Base-by-base conservation (phyloP, 2,329 filamentous ascomycete species). In the Amphichorda felina region DNA sequence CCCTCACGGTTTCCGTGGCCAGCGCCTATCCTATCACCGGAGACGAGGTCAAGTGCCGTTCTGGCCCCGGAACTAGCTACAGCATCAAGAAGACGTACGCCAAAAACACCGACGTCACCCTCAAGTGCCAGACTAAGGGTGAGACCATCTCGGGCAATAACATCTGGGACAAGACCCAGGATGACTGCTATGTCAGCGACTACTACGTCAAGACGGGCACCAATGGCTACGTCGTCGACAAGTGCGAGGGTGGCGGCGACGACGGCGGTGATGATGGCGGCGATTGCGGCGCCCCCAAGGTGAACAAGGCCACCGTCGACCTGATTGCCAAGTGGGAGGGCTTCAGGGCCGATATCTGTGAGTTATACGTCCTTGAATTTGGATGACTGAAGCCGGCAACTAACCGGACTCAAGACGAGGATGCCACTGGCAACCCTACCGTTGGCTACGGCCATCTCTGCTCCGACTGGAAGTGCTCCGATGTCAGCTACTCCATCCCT, bases 381-480 rank as follows among this genome's bases (percentile, higher is more conserved):
- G 21, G 6, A 24, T 24, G 21, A 24, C 21, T 6, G 6, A 6
- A 24, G 21, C n/a, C n/a, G 10, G 21, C 10, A 6, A 24, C 21
- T 24, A 24, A 24, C 21, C 21, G 10, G 21, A 10, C 10, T 10
- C 21, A 24, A 18, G 22, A 37, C 16, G 11, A 33, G 28, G 30
- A 70, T 39, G 59, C 64, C n/a, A 56, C 59, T 30, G 64, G 64
- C 19, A 50, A 62, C 17, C 61, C 63, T 0, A 70, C 64, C 3
- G 59, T 70, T 0, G 66, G 66, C 3, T 69, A 68, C 40, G 66
- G 66, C 11, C 67, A 70, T 44, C 51, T 66, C 10, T 71, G 66
- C 50, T 39, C 46, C 25, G 51, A 57, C 10, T 41, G 47, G 6
- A 50, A 45, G 9, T 70, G 65, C 48, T 44, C 55, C 2, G 66